phyloP scores from a whole-genome alignment of 78 protist genomes.

The Dictyostelium firmibasis region DNA sequence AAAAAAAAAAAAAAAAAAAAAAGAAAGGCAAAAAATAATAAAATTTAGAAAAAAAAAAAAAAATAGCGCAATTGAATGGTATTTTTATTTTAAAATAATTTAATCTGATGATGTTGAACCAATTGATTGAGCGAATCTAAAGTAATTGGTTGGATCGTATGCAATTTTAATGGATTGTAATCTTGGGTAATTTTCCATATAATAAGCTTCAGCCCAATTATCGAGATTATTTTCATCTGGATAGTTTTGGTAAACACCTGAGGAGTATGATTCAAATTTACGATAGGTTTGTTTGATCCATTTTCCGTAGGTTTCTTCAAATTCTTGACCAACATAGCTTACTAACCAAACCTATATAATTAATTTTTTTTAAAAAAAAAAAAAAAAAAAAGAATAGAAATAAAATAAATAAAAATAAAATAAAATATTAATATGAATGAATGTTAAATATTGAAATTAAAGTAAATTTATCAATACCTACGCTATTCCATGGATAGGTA shows the following conservation, averaged over 20 bases:
- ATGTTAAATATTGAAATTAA: too few relatives aligned
- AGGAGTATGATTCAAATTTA: not conserved
- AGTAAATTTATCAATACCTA: too few relatives aligned
- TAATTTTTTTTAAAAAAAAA: too few relatives aligned
- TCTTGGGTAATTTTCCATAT: conserved; percentile 48
- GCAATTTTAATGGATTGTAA: conserved; percentile 10
- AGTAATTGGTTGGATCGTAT: conserved; percentile 51
- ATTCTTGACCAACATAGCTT: not conserved
- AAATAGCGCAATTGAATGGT: not conserved
- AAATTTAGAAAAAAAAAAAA: not conserved
- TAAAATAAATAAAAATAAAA: too few relatives aligned
- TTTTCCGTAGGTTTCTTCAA: conserved; percentile 7
- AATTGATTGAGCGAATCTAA: conserved; percentile 9
- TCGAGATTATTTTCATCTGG: conserved; percentile 46
- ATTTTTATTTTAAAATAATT: not conserved
- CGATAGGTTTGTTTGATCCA: conserved; percentile 24
- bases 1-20: too few relatives aligned
- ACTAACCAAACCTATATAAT: conserved; percentile 36
- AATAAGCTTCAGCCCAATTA: conserved; percentile 45
- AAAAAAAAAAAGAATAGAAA: too few relatives aligned
- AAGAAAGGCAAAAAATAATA: too few relatives aligned
- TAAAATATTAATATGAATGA: too few relatives aligned
- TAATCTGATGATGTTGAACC: not conserved
- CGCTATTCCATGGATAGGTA: conserved; percentile 73
- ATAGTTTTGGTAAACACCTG: conserved; percentile 67